phyloP scores from a whole-genome alignment of 2,329 filamentous ascomycete genomes.

The Furcasterigmium furcatum region DNA sequence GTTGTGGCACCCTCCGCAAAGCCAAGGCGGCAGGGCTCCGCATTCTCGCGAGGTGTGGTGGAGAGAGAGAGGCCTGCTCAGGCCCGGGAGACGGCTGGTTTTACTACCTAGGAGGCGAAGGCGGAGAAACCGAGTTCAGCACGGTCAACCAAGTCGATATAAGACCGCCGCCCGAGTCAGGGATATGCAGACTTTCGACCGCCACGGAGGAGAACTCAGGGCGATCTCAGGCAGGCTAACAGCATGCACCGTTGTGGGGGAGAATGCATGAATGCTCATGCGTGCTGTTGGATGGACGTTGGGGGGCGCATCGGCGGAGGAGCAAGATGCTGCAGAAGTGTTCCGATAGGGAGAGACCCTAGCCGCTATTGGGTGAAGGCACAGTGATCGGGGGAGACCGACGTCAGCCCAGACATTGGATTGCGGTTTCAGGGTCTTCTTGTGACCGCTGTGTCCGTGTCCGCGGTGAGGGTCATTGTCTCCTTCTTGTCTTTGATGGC shows the following conservation, averaged over 20 bases:
- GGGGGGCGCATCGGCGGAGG: conserved; percentile 4
- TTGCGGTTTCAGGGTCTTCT: background rate
- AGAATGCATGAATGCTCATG: too few species aligned
- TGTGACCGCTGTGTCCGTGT: background rate
- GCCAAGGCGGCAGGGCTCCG: too few species aligned
- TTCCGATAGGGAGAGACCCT: background rate
- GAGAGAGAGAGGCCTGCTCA: too few species aligned
- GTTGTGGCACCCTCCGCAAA: too few species aligned
- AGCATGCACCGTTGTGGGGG: background rate
- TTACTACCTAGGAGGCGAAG: background rate
- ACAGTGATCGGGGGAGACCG: background rate
- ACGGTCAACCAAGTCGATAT: background rate
- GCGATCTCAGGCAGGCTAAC: conserved; percentile 1
- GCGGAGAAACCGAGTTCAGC: background rate
- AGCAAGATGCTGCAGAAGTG: background rate
- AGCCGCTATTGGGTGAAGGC: background rate
- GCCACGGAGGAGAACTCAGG: conserved; percentile 1
- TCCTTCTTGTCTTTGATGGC: too few species aligned
- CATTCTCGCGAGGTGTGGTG: too few species aligned
- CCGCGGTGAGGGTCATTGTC: too few species aligned
- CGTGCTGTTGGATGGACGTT: too few species aligned
- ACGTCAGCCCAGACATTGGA: conserved; percentile 1
- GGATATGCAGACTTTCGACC: background rate
- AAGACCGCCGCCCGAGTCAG: background rate
- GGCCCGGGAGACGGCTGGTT: too few species aligned